phyloP scores from a whole-genome alignment of 2,329 filamentous ascomycete genomes.

The Aspergillus melleus region DNA sequence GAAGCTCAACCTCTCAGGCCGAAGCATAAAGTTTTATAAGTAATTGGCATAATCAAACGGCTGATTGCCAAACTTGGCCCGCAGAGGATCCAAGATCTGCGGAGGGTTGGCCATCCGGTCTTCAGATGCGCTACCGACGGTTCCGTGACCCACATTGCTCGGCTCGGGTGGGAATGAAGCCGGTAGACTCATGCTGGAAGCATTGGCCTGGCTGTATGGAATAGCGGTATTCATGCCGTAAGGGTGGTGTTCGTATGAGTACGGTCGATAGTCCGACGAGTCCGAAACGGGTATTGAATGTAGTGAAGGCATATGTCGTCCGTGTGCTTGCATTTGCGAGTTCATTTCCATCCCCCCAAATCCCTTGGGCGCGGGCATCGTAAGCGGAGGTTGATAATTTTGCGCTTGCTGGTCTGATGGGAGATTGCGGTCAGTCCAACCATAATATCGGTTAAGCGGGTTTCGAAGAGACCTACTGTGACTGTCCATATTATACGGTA shows the following conservation, averaged over 20 bases:
- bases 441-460: not conserved
- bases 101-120: slow-evolving; percentile 26
- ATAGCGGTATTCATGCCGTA: slow-evolving; percentile 29
- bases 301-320: slow-evolving; percentile 29
- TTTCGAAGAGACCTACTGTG: slow-evolving; percentile 22
- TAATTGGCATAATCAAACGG: slow-evolving; percentile 35
- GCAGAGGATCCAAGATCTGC: slow-evolving; percentile 26
- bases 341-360: slow-evolving; percentile 28
- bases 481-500: slow-evolving; percentile 30
- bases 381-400: slow-evolving; percentile 27
- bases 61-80: slow-evolving; percentile 28
- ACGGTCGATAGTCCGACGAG: slow-evolving; percentile 37
- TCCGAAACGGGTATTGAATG: slow-evolving; percentile 35
- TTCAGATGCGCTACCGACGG: slow-evolving; percentile 19
- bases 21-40: slow-evolving; percentile 6
- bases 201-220: slow-evolving; percentile 34
- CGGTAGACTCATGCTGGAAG: slow-evolving; percentile 38
- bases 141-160: slow-evolving; percentile 16
- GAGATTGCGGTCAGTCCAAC: slow-evolving; percentile 1
- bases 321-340: slow-evolving; percentile 27
- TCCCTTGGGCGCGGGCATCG: slow-evolving; percentile 28
- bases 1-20: not conserved
- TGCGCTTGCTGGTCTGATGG: slow-evolving; percentile 31
- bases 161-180: slow-evolving; percentile 34
- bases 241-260: slow-evolving; percentile 29